Percentiles rank a stretch among this genome's conserved stretches.
Conservation (phyloP, 345 rosid genomes). For the Moricandia arvensis region DNA sequence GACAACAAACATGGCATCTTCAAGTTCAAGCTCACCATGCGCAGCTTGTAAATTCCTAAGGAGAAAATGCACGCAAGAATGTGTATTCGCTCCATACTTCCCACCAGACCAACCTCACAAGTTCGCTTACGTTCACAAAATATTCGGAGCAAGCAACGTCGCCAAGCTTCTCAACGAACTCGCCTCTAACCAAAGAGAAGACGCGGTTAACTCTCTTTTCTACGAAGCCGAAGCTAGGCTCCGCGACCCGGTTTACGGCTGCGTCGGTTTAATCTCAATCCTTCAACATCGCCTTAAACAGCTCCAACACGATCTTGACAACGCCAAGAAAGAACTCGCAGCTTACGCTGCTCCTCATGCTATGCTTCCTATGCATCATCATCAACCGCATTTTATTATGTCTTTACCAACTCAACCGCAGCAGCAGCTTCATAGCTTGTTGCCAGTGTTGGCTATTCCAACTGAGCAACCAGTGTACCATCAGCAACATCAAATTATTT, state of each 20-base stretch:
- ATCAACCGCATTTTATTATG: slow-evolving; percentile 30
- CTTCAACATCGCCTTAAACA: slow-evolving; percentile 65
- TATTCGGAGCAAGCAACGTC: slow-evolving; percentile 67
- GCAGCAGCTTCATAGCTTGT: slow-evolving; percentile 31
- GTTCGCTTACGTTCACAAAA: slow-evolving; percentile 53
- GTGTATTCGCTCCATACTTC: slow-evolving; percentile 69
- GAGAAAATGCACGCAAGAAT: slow-evolving; percentile 67
- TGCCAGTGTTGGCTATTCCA: slow-evolving; percentile 52
- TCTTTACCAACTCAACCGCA: slow-evolving; percentile 35
- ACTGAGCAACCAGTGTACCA: slow-evolving; percentile 21
- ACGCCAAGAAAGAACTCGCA: slow-evolving; percentile 62
- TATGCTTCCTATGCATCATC: slow-evolving; percentile 45
- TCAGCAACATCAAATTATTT: slow-evolving; percentile 37
- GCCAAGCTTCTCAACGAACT: slow-evolving; percentile 66
- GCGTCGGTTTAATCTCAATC: slow-evolving; percentile 70
- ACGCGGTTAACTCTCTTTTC: slow-evolving; percentile 68
- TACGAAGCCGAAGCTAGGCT: slow-evolving; percentile 77
- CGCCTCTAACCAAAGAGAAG: slow-evolving; percentile 50
- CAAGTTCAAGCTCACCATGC: slow-evolving; percentile 50
- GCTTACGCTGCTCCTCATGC: slow-evolving; percentile 39
- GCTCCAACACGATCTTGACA: slow-evolving; percentile 47
- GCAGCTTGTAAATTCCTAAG: slow-evolving; percentile 65
- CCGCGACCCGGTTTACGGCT: slow-evolving; percentile 85
- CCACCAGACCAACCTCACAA: slow-evolving; percentile 58
- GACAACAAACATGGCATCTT: slow-evolving; percentile 41